Base-by-base conservation (phyloP, 2,329 filamentous ascomycete genomes). In the Coniochaeta sp. region DNA sequence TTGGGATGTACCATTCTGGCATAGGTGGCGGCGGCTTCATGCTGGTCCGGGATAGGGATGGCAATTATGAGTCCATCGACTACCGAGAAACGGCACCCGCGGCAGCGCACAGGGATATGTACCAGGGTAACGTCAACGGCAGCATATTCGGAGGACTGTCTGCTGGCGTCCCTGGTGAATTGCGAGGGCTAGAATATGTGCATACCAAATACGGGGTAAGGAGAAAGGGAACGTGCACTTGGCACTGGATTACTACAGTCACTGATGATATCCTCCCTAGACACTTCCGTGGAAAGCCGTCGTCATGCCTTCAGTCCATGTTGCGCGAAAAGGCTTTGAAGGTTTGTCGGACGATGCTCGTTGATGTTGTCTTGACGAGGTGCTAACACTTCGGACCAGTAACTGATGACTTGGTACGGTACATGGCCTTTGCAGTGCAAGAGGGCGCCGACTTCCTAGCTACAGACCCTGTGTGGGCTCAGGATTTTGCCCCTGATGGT, bases 21-120 rank as follows among this genome's bases (percentile, higher is more conserved):
- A 89, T 97, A 62, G 93, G 90, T 22, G 93, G 93, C 7, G 93
- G 93, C 44, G 93, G 93, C 1, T 98, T 98, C 74, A 89, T 92
- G 81, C 79, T 96, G 6, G 84, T 96, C 6, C 86, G 90, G 56
- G 81, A 85, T 36, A 76, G 84, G 17, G 79, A 90, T 61, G 91
- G 91, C n/a, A 78, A 79, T 19, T 96, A 93, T 70, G 91, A 96
- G 69, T 87, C 88, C 61, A 86, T 98, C 66, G 93, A 98, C 74
- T 98, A 96, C 70, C 82, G 93, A 55, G 93, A 98, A 72, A 86
- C 89, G 0, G 93, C 93, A 0, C 93, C 93, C 0, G 89, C 88
- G 0, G 89, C 90, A 0, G 90, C 92, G 0, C 87, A 81, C 64
- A 80, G 92, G 72, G 85, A 96, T 68, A 98, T 98, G 93, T 98